Percentiles rank a stretch among this genome's conserved stretches.
Evolutionary conservation across 2,329 filamentous ascomycete species (phyloP).

Genomic region (Geoglossum cookeanum): DNA sequence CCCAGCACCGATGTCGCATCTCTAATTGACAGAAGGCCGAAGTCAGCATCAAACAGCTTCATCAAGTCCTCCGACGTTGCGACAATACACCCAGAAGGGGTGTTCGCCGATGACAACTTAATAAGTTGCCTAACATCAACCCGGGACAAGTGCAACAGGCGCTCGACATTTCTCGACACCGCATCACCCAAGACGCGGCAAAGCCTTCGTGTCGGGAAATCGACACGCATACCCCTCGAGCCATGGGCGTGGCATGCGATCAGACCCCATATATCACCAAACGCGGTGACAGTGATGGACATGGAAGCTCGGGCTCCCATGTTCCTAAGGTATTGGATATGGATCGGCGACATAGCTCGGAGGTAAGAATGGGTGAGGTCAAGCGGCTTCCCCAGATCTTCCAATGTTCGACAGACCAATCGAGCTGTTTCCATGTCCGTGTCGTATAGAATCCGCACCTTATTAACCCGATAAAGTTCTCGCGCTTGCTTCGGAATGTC

Average conservation of each 20-base stretch:
- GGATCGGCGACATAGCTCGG: constrained; percentile 77
- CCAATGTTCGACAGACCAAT: constrained; percentile 56
- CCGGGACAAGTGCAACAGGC: constrained; percentile 67
- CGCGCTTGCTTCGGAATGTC: constrained; percentile 74
- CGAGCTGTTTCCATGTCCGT: constrained; percentile 62
- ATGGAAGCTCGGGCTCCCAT: constrained; percentile 90
- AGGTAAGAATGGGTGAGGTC: constrained; percentile 75
- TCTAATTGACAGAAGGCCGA: constrained; percentile 63
- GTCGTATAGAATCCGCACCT: constrained; percentile 73
- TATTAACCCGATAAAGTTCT: constrained; percentile 81
- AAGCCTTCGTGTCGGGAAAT: constrained; percentile 83
- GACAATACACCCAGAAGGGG: constrained; percentile 77
- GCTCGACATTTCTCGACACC: constrained; percentile 71
- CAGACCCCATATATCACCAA: constrained; percentile 69
- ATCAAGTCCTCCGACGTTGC: constrained; percentile 74
- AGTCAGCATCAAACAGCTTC: constrained; percentile 72
- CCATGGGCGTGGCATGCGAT: constrained; percentile 78
- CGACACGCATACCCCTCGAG: constrained; percentile 62
- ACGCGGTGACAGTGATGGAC: constrained; percentile 83
- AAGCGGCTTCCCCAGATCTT: constrained; percentile 55
- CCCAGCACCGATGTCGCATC: constrained; percentile 83
- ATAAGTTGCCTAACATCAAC: constrained; percentile 76
- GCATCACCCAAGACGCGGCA: constrained; percentile 74
- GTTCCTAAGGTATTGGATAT: constrained; percentile 68
- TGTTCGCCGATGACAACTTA: constrained; percentile 61